A percentile compares a stretch with the other conserved stretches of the same genome.
These are phyloP conservation scores for Sclerotinia trifoliorum DNA, from an alignment of 2,329 filamentous ascomycete species.

Conservation along the genomic window DNA sequence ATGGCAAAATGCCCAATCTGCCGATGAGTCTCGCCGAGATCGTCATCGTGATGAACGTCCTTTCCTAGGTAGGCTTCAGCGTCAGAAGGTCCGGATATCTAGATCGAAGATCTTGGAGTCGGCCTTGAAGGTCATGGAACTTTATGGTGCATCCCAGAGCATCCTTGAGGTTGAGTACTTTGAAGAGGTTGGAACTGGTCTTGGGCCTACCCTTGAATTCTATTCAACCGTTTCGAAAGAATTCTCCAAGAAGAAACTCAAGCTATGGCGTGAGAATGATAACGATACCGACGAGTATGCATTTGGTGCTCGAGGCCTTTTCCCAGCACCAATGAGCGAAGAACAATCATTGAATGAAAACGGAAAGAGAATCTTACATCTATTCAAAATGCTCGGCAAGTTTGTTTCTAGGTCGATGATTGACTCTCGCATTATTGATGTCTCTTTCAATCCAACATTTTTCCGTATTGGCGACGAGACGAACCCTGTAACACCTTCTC, in stretches of 20 bases:
- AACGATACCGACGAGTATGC: conserved; percentile 75
- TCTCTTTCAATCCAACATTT: conserved; percentile 96
- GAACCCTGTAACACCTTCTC: conserved; percentile 70
- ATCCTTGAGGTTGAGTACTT: conserved; percentile 98
- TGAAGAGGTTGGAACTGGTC: conserved; percentile 93
- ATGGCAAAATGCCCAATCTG: conserved; percentile 89
- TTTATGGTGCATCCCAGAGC: conserved; percentile 95
- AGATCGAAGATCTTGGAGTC: conserved; percentile 93
- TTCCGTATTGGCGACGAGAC: conserved; percentile 81
- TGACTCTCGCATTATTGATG: conserved; percentile 94
- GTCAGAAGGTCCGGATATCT: conserved; percentile 97
- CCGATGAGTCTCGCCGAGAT: conserved; percentile 77
- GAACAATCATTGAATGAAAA: conserved; percentile 71
- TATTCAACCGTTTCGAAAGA: conserved; percentile 97
- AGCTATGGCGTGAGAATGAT: conserved; percentile 93
- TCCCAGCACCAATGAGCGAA: conserved; percentile 85
- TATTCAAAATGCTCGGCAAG: conserved; percentile 93
- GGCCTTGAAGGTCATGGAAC: conserved; percentile 96
- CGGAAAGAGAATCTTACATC: conserved; percentile 81
- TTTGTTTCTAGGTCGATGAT: conserved; percentile 98
- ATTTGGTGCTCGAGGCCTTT: conserved; percentile 79
- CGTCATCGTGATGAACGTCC: conserved; percentile 83
- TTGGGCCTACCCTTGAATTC: conserved; percentile 94
- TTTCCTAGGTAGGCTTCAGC: conserved; percentile 85
- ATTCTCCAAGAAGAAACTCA: conserved; percentile 95